Conservation (phyloP, 2,329 filamentous ascomycete species). For the Xylaria sp. region DNA sequence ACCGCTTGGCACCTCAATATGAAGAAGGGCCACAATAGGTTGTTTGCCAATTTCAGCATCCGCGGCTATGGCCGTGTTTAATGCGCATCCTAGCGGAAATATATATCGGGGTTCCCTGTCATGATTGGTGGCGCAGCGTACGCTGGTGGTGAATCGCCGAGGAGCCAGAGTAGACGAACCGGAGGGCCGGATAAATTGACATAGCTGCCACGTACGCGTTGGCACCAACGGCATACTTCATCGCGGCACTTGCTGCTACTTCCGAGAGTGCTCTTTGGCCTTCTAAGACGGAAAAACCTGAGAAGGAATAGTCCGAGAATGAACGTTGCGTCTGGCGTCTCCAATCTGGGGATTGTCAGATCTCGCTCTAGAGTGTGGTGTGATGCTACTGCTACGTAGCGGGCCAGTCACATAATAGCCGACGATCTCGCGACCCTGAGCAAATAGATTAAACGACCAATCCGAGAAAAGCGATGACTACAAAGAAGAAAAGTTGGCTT, state of each 20-base stretch:
- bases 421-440: constrained; percentile 26
- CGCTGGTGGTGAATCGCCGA: constrained; percentile 36
- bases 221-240: constrained; percentile 7
- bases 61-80: constrained; percentile 33
- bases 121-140: constrained; percentile 34
- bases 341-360: not conserved
- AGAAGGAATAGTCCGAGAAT: constrained; percentile 16
- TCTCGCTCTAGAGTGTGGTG: constrained; percentile 25
- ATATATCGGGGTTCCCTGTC: constrained; percentile 33
- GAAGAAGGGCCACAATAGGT: constrained; percentile 19
- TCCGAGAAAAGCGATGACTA: constrained; percentile 12
- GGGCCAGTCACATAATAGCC: constrained; percentile 38
- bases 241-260: constrained; percentile 19
- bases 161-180: constrained; percentile 32
- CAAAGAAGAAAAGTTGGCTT: not conserved
- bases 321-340: constrained; percentile 32
- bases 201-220: constrained; percentile 10
- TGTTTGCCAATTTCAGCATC: constrained; percentile 21
- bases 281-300: not conserved
- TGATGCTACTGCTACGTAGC: constrained; percentile 43
- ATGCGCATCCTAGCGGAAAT: constrained; percentile 22
- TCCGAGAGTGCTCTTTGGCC: not conserved
- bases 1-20: constrained; percentile 20
- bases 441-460: constrained; percentile 12
- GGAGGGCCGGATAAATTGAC: constrained; percentile 43